Conservation (phyloP, 2,329 filamentous ascomycete genomes). For the Aspergillus intermedius region DNA sequence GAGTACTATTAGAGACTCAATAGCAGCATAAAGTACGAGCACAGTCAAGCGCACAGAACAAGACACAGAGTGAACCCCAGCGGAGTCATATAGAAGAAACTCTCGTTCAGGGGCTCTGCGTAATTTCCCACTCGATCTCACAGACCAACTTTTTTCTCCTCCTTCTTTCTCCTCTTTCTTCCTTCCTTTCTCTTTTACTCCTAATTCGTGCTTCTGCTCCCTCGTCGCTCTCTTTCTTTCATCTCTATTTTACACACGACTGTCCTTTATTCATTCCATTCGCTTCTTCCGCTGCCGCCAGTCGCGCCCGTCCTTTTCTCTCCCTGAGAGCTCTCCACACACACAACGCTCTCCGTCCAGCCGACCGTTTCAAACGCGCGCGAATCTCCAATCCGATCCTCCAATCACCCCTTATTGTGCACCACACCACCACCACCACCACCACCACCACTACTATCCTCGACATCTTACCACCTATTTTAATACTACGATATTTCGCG, state of each 20-base stretch:
- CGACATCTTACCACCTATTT: background rate
- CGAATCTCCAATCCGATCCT: background rate
- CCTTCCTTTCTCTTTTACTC: background rate
- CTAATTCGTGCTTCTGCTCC: slow-evolving; percentile 8
- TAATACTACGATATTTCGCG: slow-evolving; percentile 7
- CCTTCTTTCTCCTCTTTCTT: slow-evolving; percentile 5
- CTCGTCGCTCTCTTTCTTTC: slow-evolving; percentile 9
- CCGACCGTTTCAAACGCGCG: slow-evolving; percentile 9
- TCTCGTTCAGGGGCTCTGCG: background rate
- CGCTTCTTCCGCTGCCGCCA: slow-evolving; percentile 3
- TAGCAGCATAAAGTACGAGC: background rate
- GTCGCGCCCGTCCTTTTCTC: background rate
- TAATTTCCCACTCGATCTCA: background rate
- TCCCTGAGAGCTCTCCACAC: slow-evolving; percentile 1
- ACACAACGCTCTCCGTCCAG: slow-evolving; percentile 2
- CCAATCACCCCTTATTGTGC: background rate
- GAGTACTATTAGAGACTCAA: background rate
- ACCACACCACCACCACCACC: background rate
- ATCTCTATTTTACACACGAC: slow-evolving; percentile 10
- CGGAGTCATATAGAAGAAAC: background rate
- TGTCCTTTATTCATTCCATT: slow-evolving; percentile 6
- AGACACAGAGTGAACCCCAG: too few relatives aligned
- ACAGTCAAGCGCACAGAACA: background rate
- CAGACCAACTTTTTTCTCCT: slow-evolving; percentile 6
- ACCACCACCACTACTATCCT: background rate